Evolutionary conservation across 129 eudicot genomes (phyloP), one percentile per base, ranked within the genome.

Genomic region (Tagetes patula): DNA sequence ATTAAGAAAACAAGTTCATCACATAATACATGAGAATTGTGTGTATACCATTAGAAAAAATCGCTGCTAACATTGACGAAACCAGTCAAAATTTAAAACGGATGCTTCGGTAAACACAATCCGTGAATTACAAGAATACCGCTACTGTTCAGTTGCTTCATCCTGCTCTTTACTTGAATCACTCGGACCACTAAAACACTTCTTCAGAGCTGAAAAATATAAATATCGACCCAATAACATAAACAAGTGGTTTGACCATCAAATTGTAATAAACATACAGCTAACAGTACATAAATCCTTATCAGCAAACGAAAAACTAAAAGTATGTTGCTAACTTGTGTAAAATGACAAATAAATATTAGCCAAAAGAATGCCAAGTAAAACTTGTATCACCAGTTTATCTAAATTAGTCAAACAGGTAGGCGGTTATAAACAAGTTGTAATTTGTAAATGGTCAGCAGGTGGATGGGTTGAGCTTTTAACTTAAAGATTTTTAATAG

Each of bases 181-280:
- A 30, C 66, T 32, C 1, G 58, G 36, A 10, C 78, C 36, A 12
- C 41, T 14, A 63, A 61, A 37, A 6, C 75, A 70, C 74, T 61
- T 72, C 78, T 79, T 79, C 50, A 72, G 42, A 34, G 82, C 82
- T 79, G 82, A 55, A 79, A 77, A 14, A 36, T 36, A 13, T 14
- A 65, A 20, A 41, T 3, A 65, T 39, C 1, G 0, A n/a, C 10
- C 20, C 43, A n/a, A 36, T 14, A 54, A 6, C 60, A 54, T 54
- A 50, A 45, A 20, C 31, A 40, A 4, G 40, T 14, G 32, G 6
- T 0, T 40, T 66, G 47, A 39, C 53, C 12, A 13, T 45, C 11
- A 63, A 30, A 65, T 27, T 65, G 14, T 20, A 13, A 42, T 14
- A 65, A 42, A 5, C 20, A 20, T 65, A 41, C 34, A 65, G 33